Evolutionary conservation across 192 early-diverging fungal species (phyloP).

Genomic region (Coemansia sp.): DNA sequence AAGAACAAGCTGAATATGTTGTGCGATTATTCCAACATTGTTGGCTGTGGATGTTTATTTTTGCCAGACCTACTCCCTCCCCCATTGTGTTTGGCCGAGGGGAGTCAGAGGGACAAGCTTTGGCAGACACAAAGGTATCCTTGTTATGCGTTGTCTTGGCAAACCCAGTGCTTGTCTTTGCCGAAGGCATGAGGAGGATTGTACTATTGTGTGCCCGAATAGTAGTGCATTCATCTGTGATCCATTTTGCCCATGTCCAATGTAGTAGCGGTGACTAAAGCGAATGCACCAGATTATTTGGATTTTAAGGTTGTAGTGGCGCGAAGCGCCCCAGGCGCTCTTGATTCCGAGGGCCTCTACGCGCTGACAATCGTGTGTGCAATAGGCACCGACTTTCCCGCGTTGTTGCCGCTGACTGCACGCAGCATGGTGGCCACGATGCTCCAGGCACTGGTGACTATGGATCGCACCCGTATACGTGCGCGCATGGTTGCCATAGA

Average conservation of each 20-base stretch:
- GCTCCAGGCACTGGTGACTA: slow-evolving; percentile 39
- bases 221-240: neutral
- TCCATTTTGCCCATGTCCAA: neutral
- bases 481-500: slow-evolving; percentile 45
- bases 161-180: too few species aligned
- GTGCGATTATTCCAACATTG: neutral
- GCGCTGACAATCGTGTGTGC: slow-evolving; percentile 54
- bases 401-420: slow-evolving; percentile 47
- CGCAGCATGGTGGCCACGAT: slow-evolving; percentile 50
- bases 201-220: too few species aligned
- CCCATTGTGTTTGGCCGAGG: too few species aligned
- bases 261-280: neutral
- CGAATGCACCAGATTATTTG: neutral
- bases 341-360: slow-evolving; percentile 39
- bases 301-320: slow-evolving; percentile 32
- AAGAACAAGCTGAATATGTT: neutral
- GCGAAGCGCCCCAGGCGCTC: slow-evolving; percentile 27
- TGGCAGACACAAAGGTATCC: too few species aligned
- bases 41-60: too few species aligned
- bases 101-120: too few species aligned
- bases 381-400: slow-evolving; percentile 48
- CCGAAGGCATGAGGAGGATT: too few species aligned
- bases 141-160: too few species aligned
- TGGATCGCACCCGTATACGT: slow-evolving; percentile 13
- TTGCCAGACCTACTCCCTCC: too few species aligned